Percentiles rank a stretch among this genome's conserved stretches.
Evolutionary conservation across 345 rosid genomes (phyloP).

Genomic region (Mallotus nudiflorus): DNA sequence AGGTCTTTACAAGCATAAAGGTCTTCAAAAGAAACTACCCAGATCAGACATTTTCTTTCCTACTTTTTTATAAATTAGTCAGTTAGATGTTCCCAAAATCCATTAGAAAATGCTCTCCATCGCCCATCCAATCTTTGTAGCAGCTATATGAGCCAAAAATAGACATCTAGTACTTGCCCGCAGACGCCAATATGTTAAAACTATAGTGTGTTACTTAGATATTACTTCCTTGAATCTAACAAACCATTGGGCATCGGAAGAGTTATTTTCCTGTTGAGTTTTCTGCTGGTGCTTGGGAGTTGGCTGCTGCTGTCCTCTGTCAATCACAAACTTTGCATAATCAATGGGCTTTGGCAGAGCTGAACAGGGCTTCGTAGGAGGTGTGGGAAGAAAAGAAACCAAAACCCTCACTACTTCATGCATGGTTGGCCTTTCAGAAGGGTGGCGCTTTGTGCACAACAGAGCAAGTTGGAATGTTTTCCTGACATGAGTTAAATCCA

Average conservation of each 20-base stretch:
- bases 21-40: background rate
- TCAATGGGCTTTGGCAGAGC: conserved; percentile 40
- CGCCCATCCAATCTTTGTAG: background rate
- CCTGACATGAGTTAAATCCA: conserved; percentile 55
- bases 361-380: conserved; percentile 37
- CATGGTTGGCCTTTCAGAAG: conserved; percentile 87
- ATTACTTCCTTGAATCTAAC: conserved; percentile 61
- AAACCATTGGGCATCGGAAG: conserved; percentile 74
- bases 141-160: conserved; percentile 16
- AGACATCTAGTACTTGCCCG: no score
- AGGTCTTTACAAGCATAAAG: conserved; percentile 8
- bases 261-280: conserved; percentile 35
- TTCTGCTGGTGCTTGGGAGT: conserved; percentile 21
- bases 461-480: conserved; percentile 83
- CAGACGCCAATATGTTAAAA: no score
- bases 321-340: conserved; percentile 46
- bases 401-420: conserved; percentile 77
- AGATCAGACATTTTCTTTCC: no score
- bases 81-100: background rate
- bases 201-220: conserved; percentile 66
- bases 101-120: background rate
- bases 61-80: background rate
- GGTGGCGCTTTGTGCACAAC: conserved; percentile 68
- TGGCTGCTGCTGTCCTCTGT: conserved; percentile 40
- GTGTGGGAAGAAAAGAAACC: conserved; percentile 61